Base-by-base conservation (phyloP, 1,284 basidiomycete genomes). In the Agaricales sp. region DNA sequence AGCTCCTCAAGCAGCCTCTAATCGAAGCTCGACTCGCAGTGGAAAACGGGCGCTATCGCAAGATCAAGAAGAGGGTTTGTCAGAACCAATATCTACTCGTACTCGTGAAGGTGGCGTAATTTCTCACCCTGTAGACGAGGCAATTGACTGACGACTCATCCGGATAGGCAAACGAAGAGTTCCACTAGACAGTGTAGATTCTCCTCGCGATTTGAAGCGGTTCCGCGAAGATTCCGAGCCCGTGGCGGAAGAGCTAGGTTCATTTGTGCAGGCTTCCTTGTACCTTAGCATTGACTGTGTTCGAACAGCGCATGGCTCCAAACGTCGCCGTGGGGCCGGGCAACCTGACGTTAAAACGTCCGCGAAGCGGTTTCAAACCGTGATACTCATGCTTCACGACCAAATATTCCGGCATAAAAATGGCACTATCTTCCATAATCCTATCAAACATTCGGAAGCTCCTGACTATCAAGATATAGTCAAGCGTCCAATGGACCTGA, bases 401-500 rank as follows among this genome's bases (percentile, higher is more conserved):
- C 80, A 84, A 53, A 92, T 95, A 50, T 82, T 82, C 2, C 77
- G 84, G 57, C 89, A 94, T 59, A 80, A 85, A 44, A 89, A 86
- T 57, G 91, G 89, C 35, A 88, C 84, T 52, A 88, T 94, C 47
- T 96, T 96, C 62, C 85, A 90, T 59, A 85, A 89, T 55, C 92
- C 92, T 3, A 92, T 97, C 61, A 89, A 86, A 60, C 77, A 78
- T 51, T 80, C 78, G 13, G 90, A 94, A 56, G 93, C 93, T 3
- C 85, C 91, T 0, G 89, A 91, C 60, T 97, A 97, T 63, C 80
- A 82, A 53, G 84, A 91, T 50, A 87, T 96, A 54, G 87, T 97
- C 53, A 90, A 88, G 59, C 76, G 86, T 19, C 92, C 94, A 0
- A 93, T 93, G 79, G 92, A 95, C 62, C 73, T 97, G 49, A 93